Base-by-base conservation (phyloP, 441 rosid genomes). In the Adansonia rubrostipa region DNA sequence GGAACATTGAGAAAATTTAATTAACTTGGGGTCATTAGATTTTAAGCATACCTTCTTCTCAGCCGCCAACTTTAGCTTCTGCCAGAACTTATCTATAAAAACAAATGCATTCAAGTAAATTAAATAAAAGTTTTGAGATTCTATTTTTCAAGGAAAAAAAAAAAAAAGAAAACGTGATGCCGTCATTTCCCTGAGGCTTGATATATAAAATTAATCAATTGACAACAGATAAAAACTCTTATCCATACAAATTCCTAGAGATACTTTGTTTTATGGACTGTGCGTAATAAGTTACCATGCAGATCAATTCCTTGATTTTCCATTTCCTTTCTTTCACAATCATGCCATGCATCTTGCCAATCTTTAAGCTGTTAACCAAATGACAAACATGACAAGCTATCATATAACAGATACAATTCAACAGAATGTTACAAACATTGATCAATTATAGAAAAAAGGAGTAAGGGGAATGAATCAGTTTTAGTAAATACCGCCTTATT, bases 11-110 rank as follows among this genome's bases (percentile, higher is more conserved):
- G 11, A 67, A 44, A 5, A 1, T 45, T 42, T 68, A 68, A 47
- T 68, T 19, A 19, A 20, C 72, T 45, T 45, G 56, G 20, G 22
- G 50, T 47, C 54, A 45, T 19, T 45, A 68, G 13, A 45, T 22
- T 76, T 24, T 19, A 64, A 22, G 42, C 36, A 73, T 85, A 93
- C 98, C 97, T 92, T 92, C 78, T 77, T 85, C 62, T 83, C 87
- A 68, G 89, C 93, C 71, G 87, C 87, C 64, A 73, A 48, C 84
- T 81, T 91, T 50, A 95, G 88, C 85, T 93, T 93, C 82, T 85
- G 85, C 99, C 97, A 95, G 69, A 95, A 95, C 60, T 85, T 85
- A 85, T 84, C 98, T 93, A 85, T 75, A 57, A 50, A 76, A 82
- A 81, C 8, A 66, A 71, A 80, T 22, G 17, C 24, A 61, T 7